phyloP scores from a whole-genome alignment of 2,329 filamentous ascomycete genomes.

The Ophiosphaerella herpotricha region DNA sequence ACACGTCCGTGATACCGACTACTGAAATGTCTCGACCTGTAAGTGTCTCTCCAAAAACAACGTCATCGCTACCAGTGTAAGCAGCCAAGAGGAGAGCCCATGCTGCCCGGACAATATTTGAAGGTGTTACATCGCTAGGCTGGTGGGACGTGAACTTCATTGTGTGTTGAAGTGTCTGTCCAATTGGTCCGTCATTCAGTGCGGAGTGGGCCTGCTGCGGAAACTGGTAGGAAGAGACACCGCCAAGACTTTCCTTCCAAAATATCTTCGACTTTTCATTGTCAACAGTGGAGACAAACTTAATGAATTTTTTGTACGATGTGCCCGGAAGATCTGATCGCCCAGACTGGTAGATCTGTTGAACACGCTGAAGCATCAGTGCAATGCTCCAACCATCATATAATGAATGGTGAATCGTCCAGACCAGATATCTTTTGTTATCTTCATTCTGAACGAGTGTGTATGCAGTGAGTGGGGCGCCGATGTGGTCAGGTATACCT shows the following conservation, averaged over 20 bases:
- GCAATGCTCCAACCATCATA: slow-evolving; percentile 48
- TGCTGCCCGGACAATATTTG: slow-evolving; percentile 25
- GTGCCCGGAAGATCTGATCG: slow-evolving; percentile 19
- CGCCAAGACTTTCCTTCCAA: slow-evolving; percentile 40
- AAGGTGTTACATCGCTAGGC: slow-evolving; percentile 36
- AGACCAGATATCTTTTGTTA: slow-evolving; percentile 37
- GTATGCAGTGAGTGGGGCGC: slow-evolving; percentile 32
- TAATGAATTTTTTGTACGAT: slow-evolving; percentile 42
- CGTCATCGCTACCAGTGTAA: slow-evolving; percentile 24
- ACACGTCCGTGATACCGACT: slow-evolving; percentile 38
- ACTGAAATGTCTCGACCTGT: slow-evolving; percentile 44
- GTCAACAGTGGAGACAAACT: slow-evolving; percentile 33
- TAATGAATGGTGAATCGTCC: slow-evolving; percentile 48
- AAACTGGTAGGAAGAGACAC: slow-evolving; percentile 34
- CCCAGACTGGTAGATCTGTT: slow-evolving; percentile 27
- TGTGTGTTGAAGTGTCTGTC: slow-evolving; percentile 27
- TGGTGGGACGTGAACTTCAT: slow-evolving; percentile 27
- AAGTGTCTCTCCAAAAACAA: slow-evolving; percentile 36
- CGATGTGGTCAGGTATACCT: slow-evolving; percentile 25
- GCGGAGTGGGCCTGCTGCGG: slow-evolving; percentile 33
- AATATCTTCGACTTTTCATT: slow-evolving; percentile 29
- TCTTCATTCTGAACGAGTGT: slow-evolving; percentile 25
- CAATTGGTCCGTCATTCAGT: slow-evolving; percentile 25
- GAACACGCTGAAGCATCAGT: slow-evolving; percentile 36
- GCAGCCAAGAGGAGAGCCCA: slow-evolving; percentile 31